Evolutionary conservation across 306 rosid species (phyloP).

Genomic region (Trifolium pratense): DNA sequence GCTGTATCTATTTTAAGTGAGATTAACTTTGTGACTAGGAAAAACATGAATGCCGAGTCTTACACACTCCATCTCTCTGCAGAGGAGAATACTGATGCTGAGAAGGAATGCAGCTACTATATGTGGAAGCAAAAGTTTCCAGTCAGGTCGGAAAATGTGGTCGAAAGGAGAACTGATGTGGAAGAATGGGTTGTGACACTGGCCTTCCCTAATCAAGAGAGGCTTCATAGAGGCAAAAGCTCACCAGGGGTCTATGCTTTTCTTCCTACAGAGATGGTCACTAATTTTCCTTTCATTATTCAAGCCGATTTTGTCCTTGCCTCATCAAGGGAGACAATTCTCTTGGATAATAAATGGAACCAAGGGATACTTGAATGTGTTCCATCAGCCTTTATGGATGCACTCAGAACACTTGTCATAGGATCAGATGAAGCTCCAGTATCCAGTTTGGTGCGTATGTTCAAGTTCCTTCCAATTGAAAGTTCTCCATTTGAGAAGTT

Average conservation of each 20-base stretch:
- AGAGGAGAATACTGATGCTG: conserved; percentile 46
- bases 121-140: conserved; percentile 34
- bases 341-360: conserved; percentile 73
- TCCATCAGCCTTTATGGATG: conserved; percentile 65
- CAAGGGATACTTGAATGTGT: conserved; percentile 73
- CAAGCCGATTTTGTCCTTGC: conserved; percentile 81
- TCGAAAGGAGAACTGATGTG: conserved; percentile 17
- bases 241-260: conserved; percentile 72
- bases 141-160: neutral
- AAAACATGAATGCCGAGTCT: conserved; percentile 71
- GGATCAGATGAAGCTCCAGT: conserved; percentile 48
- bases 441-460: conserved; percentile 52
- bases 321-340: conserved; percentile 78
- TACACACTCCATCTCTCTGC: conserved; percentile 68
- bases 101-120: conserved; percentile 38
- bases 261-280: conserved; percentile 82
- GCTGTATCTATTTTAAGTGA: conserved; percentile 62
- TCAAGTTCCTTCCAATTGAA: conserved; percentile 60
- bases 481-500: conserved; percentile 48
- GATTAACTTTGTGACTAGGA: conserved; percentile 50
- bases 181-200: conserved; percentile 19
- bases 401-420: conserved; percentile 59
- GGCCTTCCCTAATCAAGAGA: conserved; percentile 52
- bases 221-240: conserved; percentile 49
- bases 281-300: conserved; percentile 74